Conservation (phyloP, 495 filamentous ascomycete genomes). For the Ascodesmis nigricans region DNA sequence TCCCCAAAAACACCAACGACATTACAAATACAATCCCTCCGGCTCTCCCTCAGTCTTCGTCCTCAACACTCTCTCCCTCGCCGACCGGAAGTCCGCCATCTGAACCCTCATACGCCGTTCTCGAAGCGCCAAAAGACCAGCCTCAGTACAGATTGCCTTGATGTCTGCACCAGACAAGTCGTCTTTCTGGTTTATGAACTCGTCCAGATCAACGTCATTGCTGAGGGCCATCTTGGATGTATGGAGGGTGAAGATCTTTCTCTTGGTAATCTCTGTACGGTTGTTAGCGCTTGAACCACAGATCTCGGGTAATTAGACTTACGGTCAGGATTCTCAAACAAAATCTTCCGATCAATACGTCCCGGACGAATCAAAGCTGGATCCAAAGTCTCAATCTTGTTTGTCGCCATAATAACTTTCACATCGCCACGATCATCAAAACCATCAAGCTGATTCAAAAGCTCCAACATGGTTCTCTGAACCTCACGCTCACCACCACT, state of each 20-base stretch:
- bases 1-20: too few relatives aligned
- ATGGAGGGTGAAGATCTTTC: constrained; percentile 99
- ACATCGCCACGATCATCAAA: constrained; percentile 98
- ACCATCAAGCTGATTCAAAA: constrained; percentile 94
- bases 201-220: constrained; percentile 87
- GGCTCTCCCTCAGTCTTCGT: constrained; percentile 98
- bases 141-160: constrained; percentile 95
- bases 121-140: constrained; percentile 80
- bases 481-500: constrained; percentile 95
- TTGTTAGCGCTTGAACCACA: constrained; percentile 22
- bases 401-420: constrained; percentile 99
- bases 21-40: constrained; percentile 93
- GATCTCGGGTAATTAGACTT: constrained; percentile 21
- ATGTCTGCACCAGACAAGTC: constrained; percentile 95
- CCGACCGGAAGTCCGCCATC: constrained; percentile 92
- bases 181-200: constrained; percentile 97
- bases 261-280: constrained; percentile 71
- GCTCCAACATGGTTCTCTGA: constrained; percentile 94
- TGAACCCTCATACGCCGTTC: constrained; percentile 95
- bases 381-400: constrained; percentile 97
- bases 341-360: constrained; percentile 96
- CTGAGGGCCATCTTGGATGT: constrained; percentile 97
- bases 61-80: constrained; percentile 85
- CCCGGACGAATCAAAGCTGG: constrained; percentile 91
- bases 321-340: constrained; percentile 97